These are phyloP conservation scores for Nitzschia sp. DNA, from an alignment of 108 stramenopile genomes.

Conservation along the genomic window DNA sequence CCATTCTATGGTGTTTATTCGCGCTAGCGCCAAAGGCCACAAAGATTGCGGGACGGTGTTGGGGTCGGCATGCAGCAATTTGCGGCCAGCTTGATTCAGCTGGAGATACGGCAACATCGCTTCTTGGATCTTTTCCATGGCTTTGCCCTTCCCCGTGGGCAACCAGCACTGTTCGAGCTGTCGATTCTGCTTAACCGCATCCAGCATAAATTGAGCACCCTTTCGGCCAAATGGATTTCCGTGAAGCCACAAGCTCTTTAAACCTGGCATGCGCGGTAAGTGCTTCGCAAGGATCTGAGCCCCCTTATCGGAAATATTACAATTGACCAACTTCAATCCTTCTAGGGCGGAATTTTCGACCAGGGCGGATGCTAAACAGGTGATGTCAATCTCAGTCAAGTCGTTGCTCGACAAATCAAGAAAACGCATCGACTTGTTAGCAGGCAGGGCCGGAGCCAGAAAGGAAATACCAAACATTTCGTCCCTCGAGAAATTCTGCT, in stretches of 20 bases:
- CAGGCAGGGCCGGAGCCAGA: constrained; percentile 9
- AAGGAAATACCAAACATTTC: constrained; percentile 4
- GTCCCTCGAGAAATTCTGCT: not conserved
- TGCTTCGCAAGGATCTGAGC: constrained; percentile 1
- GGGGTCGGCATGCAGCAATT: constrained; percentile 4
- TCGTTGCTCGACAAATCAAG: constrained; percentile 9
- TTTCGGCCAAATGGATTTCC: constrained; percentile 11
- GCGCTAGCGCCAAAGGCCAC: constrained; percentile 7
- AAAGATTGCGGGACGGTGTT: constrained; percentile 7
- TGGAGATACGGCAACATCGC: not conserved
- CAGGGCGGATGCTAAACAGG: not conserved
- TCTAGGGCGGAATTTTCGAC: constrained; percentile 4
- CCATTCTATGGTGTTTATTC: not conserved
- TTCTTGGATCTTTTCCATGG: not conserved
- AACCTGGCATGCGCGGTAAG: constrained; percentile 3
- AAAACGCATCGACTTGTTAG: constrained; percentile 4
- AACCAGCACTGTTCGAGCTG: constrained; percentile 5
- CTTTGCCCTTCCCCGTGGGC: not conserved
- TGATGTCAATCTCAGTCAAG: constrained; percentile 1
- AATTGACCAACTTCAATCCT: constrained; percentile 13
- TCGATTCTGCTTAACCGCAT: constrained; percentile 8
- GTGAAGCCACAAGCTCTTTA: constrained; percentile 3
- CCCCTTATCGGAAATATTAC: constrained; percentile 10
- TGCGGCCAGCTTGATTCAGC: constrained; percentile 19
- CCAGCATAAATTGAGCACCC: not conserved